A percentile compares a stretch with the other conserved stretches of the same genome.
Evolutionary conservation across 2,329 filamentous ascomycete species (phyloP).

Genomic region (Alternaria hordeiaustralica): DNA sequence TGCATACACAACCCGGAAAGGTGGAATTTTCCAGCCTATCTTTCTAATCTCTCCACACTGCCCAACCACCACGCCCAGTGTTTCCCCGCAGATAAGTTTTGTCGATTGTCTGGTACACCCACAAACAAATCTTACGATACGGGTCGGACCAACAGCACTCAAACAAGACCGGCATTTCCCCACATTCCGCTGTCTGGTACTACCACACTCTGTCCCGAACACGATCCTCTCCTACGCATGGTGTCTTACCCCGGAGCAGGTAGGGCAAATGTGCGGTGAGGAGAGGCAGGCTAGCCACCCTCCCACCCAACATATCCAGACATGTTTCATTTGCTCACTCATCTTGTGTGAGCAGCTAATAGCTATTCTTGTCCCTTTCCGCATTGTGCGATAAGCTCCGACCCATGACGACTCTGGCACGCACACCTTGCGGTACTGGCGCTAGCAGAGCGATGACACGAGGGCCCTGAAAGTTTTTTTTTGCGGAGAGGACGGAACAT

Average conservation of each 20-base stretch:
- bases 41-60: constrained; percentile 11
- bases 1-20: constrained; percentile 23
- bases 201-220: constrained; percentile 16
- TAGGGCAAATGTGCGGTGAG: constrained; percentile 18
- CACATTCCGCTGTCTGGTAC: constrained; percentile 11
- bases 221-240: constrained; percentile 17
- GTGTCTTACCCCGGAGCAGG: constrained; percentile 16
- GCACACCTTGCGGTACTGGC: constrained; percentile 11
- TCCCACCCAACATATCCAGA: not conserved
- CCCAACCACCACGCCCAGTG: constrained; percentile 4
- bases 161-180: constrained; percentile 11
- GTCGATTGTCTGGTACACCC: constrained; percentile 4
- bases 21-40: constrained; percentile 13
- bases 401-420: constrained; percentile 9
- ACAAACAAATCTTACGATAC: constrained; percentile 1
- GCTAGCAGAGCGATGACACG: constrained; percentile 12
- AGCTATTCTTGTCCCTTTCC: constrained; percentile 25
- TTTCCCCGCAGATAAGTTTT: constrained; percentile 28
- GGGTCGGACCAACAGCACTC: constrained; percentile 24
- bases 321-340: constrained; percentile 19
- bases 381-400: constrained; percentile 29
- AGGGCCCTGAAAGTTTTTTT: constrained; percentile 6
- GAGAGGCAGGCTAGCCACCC: constrained; percentile 1
- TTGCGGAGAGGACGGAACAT: constrained; percentile 11
- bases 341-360: constrained; percentile 15